Conservation (phyloP, 2,329 filamentous ascomycete genomes). For the Talaromyces sp. region DNA sequence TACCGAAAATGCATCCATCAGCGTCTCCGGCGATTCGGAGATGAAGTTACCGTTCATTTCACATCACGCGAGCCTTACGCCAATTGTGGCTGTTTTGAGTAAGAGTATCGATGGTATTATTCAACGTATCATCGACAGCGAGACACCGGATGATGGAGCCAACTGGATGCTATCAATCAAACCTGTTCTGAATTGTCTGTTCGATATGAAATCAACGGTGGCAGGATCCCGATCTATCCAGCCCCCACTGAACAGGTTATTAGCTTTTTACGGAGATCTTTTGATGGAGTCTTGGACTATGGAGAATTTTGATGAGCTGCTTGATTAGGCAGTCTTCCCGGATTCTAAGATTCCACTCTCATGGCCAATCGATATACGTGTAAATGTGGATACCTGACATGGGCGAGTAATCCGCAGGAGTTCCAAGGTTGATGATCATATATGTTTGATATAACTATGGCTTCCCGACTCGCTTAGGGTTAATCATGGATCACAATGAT, state of each 20-base stretch:
- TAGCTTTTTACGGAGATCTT: not conserved
- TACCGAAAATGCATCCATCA: not conserved
- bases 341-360: not conserved
- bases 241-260: not conserved
- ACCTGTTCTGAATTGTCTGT: not conserved
- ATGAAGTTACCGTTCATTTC: conserved; percentile 11
- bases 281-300: conserved; percentile 5
- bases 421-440: too few species aligned
- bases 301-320: not conserved
- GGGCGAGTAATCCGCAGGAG: not conserved
- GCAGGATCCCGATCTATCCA: not conserved
- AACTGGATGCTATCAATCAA: conserved; percentile 1
- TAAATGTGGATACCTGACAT: not conserved
- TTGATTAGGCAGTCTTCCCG: not conserved
- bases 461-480: not conserved
- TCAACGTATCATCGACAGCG: not conserved
- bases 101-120: not conserved
- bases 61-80: conserved; percentile 9
- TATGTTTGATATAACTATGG: not conserved
- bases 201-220: not conserved
- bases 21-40: not conserved
- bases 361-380: not conserved
- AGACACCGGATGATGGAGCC: not conserved
- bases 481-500: not conserved
- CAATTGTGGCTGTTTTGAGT: conserved; percentile 2